Evolutionary conservation across 129 eudicot species (phyloP).

Genomic region (Artemisia argyi): DNA sequence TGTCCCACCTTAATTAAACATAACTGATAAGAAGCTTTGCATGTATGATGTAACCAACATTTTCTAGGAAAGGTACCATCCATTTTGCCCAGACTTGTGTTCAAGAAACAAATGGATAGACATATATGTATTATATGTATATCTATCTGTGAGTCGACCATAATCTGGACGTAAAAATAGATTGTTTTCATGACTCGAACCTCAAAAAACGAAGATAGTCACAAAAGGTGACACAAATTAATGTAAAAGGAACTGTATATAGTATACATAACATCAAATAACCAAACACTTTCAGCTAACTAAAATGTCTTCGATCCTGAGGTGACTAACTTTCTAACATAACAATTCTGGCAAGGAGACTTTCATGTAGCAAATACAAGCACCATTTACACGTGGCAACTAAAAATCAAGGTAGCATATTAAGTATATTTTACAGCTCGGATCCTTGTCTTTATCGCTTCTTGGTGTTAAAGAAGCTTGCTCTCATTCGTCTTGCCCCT

Average conservation of each 20-base stretch:
- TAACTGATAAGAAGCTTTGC: background rate
- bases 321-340: background rate
- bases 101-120: too few relatives aligned
- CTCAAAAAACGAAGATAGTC: background rate
- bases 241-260: background rate
- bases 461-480: slow-evolving; percentile 34
- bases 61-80: too few relatives aligned
- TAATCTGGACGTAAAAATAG: background rate
- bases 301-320: background rate
- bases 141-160: too few relatives aligned
- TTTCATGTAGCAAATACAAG: slow-evolving; percentile 17
- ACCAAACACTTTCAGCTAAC: background rate
- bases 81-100: too few relatives aligned
- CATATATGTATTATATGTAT: too few relatives aligned
- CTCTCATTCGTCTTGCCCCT: slow-evolving; percentile 71
- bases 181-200: background rate
- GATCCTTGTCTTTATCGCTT: slow-evolving; percentile 12
- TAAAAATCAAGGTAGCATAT: background rate
- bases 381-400: slow-evolving; percentile 31
- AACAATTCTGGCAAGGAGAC: slow-evolving; percentile 7
- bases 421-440: slow-evolving; percentile 24
- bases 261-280: slow-evolving; percentile 3
- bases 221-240: background rate
- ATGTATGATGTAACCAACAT: background rate
- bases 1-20: background rate